These are phyloP conservation scores for Entomophthora muscae DNA, from an alignment of 371 early-diverging fungal genomes.

Conservation along the genomic window DNA sequence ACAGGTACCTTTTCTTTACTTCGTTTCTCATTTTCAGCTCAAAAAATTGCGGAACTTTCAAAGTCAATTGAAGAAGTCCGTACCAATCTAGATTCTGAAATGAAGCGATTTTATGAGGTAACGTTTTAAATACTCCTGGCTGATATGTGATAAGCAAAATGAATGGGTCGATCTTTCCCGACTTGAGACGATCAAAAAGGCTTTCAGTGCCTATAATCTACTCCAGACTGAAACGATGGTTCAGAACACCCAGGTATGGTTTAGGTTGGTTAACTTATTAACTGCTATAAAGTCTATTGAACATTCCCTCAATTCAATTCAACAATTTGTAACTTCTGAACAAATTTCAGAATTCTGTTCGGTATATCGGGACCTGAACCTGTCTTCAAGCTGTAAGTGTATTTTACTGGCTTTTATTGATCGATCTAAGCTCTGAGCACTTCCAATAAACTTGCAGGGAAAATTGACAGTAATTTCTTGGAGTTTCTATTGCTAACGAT, in stretches of 20 bases:
- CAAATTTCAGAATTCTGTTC: not conserved
- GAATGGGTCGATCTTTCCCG: conserved; percentile 4
- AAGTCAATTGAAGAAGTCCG: not conserved
- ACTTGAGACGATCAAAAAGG: conserved; percentile 1
- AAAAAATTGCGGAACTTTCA: not conserved
- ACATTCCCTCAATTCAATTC: not conserved
- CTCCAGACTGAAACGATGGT: not conserved
- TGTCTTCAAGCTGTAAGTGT: not conserved
- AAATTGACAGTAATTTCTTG: not conserved
- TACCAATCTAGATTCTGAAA: not conserved
- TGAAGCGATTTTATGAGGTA: conserved; percentile 5
- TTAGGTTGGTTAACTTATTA: not conserved
- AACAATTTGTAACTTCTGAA: not conserved
- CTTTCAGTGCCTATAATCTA: not conserved
- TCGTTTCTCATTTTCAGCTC: not conserved
- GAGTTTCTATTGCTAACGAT: not conserved
- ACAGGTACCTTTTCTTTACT: too few species aligned
- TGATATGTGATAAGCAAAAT: not conserved
- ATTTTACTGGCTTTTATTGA: not conserved
- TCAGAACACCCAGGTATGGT: not conserved
- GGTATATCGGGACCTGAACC: not conserved
- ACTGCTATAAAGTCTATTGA: not conserved
- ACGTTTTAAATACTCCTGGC: not conserved
- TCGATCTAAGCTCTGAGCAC: not conserved
- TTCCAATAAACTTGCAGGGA: not conserved